A percentile compares a stretch with the other conserved stretches of the same genome.
Conservation (phyloP, 2,329 filamentous ascomycete species). For the Didymella pinodella region DNA sequence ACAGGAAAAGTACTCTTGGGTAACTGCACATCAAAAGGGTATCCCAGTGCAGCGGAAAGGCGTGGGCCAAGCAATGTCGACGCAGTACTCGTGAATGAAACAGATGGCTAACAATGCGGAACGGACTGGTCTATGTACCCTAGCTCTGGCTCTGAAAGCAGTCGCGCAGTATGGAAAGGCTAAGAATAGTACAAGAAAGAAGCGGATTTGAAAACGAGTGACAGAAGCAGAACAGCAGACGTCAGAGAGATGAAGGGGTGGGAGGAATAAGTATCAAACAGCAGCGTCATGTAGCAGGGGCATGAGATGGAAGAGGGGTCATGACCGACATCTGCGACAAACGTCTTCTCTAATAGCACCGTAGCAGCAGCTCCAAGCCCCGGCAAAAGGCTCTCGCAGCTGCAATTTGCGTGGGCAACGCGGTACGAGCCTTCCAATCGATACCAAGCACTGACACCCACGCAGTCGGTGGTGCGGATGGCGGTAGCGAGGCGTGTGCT, state of each 20-base stretch:
- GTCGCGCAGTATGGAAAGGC: constrained; percentile 11
- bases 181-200: constrained; percentile 25
- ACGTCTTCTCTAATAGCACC: constrained; percentile 19
- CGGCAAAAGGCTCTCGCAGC: constrained; percentile 8
- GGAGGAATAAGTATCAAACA: constrained; percentile 45
- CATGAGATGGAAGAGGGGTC: constrained; percentile 21
- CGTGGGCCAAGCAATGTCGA: constrained; percentile 4
- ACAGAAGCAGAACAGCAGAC: constrained; percentile 33
- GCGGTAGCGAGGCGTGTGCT: constrained; percentile 32
- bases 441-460: constrained; percentile 13
- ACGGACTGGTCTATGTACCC: constrained; percentile 16
- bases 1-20: constrained; percentile 12
- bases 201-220: constrained; percentile 35
- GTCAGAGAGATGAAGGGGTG: constrained; percentile 29
- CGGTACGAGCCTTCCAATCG: constrained; percentile 17
- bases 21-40: constrained; percentile 32
- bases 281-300: constrained; percentile 21
- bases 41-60: constrained; percentile 10
- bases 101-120: constrained; percentile 14
- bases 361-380: constrained; percentile 8
- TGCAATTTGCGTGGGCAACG: constrained; percentile 10
- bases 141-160: constrained; percentile 9
- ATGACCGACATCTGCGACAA: constrained; percentile 24
- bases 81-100: constrained; percentile 10
- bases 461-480: constrained; percentile 15